Conservation (phyloP, 2,329 filamentous ascomycete species). For the Bertia moriformis region DNA sequence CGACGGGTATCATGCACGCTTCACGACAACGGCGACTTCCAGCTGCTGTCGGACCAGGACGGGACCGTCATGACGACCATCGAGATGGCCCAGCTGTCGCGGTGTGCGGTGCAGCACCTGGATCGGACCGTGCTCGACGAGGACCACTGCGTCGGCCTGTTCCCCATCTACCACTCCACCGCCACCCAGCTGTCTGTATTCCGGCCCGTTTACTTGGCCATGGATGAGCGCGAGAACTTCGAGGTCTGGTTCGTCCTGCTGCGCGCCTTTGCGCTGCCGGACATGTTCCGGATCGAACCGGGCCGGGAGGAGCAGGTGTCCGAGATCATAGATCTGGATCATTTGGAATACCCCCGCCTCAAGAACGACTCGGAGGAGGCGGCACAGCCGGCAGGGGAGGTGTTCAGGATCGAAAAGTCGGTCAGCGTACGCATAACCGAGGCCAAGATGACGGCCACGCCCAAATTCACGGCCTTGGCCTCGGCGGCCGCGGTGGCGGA, state of each 20-base stretch:
- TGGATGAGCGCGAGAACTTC: conserved; percentile 79
- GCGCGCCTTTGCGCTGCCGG: conserved; percentile 79
- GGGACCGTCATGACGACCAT: conserved; percentile 67
- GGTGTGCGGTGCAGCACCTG: conserved; percentile 79
- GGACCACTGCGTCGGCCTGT: conserved; percentile 88
- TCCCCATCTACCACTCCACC: conserved; percentile 74
- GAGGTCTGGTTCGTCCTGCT: conserved; percentile 95
- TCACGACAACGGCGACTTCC: conserved; percentile 88
- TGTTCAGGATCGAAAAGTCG: conserved; percentile 48
- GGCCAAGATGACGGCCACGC: conserved; percentile 43
- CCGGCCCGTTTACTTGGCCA: conserved; percentile 74
- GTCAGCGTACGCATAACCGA: conserved; percentile 44
- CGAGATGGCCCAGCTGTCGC: conserved; percentile 74
- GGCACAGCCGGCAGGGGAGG: conserved; percentile 27
- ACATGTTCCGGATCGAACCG: conserved; percentile 59
- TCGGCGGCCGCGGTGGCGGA: conserved; percentile 6
- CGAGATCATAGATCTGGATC: conserved; percentile 23
- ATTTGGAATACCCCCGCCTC: conserved; percentile 3
- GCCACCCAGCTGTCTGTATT: conserved; percentile 62
- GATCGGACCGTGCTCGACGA: conserved; percentile 83
- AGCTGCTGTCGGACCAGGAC: conserved; percentile 76
- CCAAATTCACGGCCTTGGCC: conserved; percentile 11
- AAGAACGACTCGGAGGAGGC: conserved; percentile 3
- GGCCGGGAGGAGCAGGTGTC: conserved; percentile 24
- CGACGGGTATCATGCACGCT: conserved; percentile 80